Percentiles rank a stretch among this genome's conserved stretches.
Conservation (phyloP, 2,329 filamentous ascomycete genomes). For the Colletotrichum echinochloae region DNA sequence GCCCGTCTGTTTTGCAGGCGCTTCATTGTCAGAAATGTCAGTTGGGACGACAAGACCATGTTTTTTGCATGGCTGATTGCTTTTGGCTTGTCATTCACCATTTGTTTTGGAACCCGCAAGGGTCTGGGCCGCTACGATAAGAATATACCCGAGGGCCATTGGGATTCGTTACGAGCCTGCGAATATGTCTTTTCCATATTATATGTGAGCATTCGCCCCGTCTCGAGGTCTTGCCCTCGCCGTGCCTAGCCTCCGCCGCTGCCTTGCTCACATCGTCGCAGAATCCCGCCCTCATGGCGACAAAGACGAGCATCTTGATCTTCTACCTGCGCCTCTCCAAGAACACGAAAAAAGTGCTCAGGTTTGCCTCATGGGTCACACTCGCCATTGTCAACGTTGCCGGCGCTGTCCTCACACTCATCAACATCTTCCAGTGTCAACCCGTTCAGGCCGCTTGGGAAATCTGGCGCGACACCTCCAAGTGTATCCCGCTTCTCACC, state of each 20-base stretch:
- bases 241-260: neutral
- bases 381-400: conserved; percentile 82
- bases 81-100: conserved; percentile 74
- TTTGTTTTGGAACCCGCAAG: conserved; percentile 71
- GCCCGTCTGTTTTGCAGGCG: conserved; percentile 79
- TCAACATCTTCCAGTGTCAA: conserved; percentile 88
- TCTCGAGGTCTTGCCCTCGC: neutral
- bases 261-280: conserved; percentile 50
- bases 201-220: conserved; percentile 60
- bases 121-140: conserved; percentile 77
- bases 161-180: conserved; percentile 64
- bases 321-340: conserved; percentile 89
- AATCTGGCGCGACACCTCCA: conserved; percentile 47
- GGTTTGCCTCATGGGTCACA: conserved; percentile 84
- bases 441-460: conserved; percentile 80
- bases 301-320: conserved; percentile 91
- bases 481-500: conserved; percentile 69
- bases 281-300: conserved; percentile 91
- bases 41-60: conserved; percentile 86
- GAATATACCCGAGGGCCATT: conserved; percentile 65
- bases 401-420: conserved; percentile 82
- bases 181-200: conserved; percentile 75
- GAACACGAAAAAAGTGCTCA: conserved; percentile 80
- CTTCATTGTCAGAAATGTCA: conserved; percentile 77
- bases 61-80: conserved; percentile 80